These are phyloP conservation scores for Cantharellus cinnabarinus DNA, from an alignment of 768 basidiomycete species.

Conservation along the genomic window DNA sequence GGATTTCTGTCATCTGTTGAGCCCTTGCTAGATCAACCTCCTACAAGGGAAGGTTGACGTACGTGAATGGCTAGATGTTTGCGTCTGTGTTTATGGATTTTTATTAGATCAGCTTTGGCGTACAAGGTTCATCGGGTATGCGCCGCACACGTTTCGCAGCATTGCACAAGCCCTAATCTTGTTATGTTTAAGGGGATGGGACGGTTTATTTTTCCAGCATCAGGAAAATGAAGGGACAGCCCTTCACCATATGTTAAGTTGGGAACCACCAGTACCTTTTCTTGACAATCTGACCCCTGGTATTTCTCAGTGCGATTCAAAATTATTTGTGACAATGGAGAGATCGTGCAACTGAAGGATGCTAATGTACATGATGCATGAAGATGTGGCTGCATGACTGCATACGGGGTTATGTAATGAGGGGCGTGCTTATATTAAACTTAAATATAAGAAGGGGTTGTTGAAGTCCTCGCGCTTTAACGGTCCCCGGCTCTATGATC, in stretches of 20 bases:
- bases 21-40: constrained; percentile 3
- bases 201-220: constrained; percentile 12
- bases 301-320: constrained; percentile 9
- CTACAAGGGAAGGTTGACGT: constrained; percentile 6
- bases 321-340: constrained; percentile 8
- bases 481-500: neutral
- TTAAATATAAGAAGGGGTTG: neutral
- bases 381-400: neutral
- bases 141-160: neutral
- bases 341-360: constrained; percentile 3
- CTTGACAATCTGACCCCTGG: neutral
- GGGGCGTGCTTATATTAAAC: neutral
- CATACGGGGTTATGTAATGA: neutral
- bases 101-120: neutral
- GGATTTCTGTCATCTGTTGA: neutral
- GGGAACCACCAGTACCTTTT: neutral
- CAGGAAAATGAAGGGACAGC: constrained; percentile 8
- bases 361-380: neutral
- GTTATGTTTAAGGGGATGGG: constrained; percentile 6
- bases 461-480: neutral
- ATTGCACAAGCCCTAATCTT: neutral
- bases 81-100: neutral
- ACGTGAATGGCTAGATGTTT: neutral
- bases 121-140: neutral
- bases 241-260: constrained; percentile 10